A percentile compares a stretch with the other conserved stretches of the same genome.
Evolutionary conservation across 1,139 yeast genomes (phyloP).

Genomic region (Yamadazyma diospyri): DNA sequence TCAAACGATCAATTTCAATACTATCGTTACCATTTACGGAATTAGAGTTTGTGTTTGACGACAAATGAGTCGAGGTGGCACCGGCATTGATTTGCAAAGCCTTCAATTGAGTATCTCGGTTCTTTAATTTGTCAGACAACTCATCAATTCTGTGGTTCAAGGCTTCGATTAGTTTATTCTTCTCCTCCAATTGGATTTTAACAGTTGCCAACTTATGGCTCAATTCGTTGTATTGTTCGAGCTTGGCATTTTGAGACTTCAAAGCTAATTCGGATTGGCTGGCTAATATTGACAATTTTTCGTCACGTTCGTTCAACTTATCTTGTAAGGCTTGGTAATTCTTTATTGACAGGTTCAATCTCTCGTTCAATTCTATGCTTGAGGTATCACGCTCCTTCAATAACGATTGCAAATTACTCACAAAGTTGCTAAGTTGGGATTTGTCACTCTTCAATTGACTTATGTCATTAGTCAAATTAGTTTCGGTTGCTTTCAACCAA

Average conservation of each 20-base stretch:
- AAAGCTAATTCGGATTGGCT: conserved; percentile 55
- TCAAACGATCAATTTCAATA: conserved; percentile 32
- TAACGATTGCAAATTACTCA: conserved; percentile 59
- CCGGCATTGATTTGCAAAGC: conserved; percentile 14
- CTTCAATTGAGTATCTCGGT: conserved; percentile 16
- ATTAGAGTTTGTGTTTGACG: conserved; percentile 4
- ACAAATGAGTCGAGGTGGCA: neutral
- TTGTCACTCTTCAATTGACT: conserved; percentile 56
- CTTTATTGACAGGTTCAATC: conserved; percentile 49
- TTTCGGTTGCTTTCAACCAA: conserved; percentile 47
- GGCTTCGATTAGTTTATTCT: conserved; percentile 22
- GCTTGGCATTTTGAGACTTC: conserved; percentile 62
- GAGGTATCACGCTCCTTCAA: conserved; percentile 61
- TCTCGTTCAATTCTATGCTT: conserved; percentile 47
- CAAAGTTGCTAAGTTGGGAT: conserved; percentile 53
- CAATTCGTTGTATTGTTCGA: conserved; percentile 58
- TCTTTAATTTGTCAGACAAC: conserved; percentile 14
- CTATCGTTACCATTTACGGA: conserved; percentile 8
- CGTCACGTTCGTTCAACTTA: conserved; percentile 50
- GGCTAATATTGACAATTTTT: conserved; percentile 42
- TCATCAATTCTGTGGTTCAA: conserved; percentile 24
- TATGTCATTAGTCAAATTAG: conserved; percentile 54
- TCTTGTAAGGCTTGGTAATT: conserved; percentile 50
- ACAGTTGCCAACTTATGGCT: conserved; percentile 38
- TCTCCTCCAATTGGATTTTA: conserved; percentile 37